Base-by-base conservation (phyloP, 2,329 filamentous ascomycete species). In the Fusarium avenaceum region DNA sequence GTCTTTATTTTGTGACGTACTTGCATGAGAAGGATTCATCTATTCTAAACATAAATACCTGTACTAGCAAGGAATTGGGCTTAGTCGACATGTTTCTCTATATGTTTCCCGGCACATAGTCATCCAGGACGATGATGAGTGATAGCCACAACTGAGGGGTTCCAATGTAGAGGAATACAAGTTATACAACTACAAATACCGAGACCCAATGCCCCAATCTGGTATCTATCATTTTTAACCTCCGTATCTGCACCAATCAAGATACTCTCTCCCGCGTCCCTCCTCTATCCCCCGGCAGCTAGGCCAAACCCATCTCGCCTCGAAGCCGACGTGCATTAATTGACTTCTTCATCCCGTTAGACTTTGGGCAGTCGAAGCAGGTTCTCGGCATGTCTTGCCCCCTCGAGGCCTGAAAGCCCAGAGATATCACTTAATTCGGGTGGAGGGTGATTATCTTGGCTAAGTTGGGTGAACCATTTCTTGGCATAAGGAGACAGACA, bases 261-360 rank as follows among this genome's bases (percentile, higher is more conserved):
- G 35, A 38, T 32, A 26, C 35, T 44, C 35, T 19, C 57, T 66
- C 48, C 65, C 60, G 26, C 46, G 49, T 42, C 54, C 30, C 20
- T 42, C 57, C 57, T 32, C 19, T 43, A 22, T 30, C 22, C 33
- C 10, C 49, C 38, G 43, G 49, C 26, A 63, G 57, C 59, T 63
- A 63, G 30, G 17, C 43, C 49, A 47, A 43, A 32, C 49, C 48
- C 33, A 38, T 33, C 50, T 50, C 39, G 32, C 50, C 60, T 49
- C 48, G 30, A 50, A 19, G 44, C 42, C 53, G 33, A 13, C 26
- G 42, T 58, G 38, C 35, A 64, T 47, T 39, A 32, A 46, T 47
- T 40, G 43, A 11, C 59, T 64, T 44, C 61, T 64, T 47, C 19
- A 58, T 64, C 35, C 22, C 53, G 40, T 64, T 64, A 58, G 60